Evolutionary conservation across 73 alveolate genomes (phyloP).

Genomic region (Effrenium voratum): DNA sequence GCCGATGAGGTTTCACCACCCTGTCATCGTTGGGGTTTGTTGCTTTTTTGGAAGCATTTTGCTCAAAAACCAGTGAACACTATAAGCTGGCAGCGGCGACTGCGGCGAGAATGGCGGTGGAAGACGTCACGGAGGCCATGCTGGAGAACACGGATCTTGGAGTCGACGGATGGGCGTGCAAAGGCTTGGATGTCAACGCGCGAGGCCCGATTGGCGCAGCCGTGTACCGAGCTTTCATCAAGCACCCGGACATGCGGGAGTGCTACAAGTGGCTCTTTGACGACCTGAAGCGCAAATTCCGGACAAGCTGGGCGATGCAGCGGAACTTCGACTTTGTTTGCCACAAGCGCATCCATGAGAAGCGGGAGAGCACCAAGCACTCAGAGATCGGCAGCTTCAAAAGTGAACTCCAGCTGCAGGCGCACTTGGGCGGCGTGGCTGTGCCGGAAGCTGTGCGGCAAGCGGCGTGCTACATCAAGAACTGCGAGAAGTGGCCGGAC

Average conservation of each 20-base stretch:
- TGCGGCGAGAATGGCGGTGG: background rate
- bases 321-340: background rate
- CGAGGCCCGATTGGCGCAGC: background rate
- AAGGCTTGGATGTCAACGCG: background rate
- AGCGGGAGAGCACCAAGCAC: background rate
- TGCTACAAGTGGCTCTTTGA: conserved; percentile 9
- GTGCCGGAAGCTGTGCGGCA: background rate
- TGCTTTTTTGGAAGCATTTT: too few relatives aligned
- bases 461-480: background rate
- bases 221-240: background rate
- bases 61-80: too few relatives aligned
- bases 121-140: background rate
- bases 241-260: background rate
- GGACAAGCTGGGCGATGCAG: background rate
- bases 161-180: conserved; percentile 16
- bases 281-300: background rate
- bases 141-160: background rate
- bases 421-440: background rate
- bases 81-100: too few relatives aligned
- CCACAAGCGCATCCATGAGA: background rate
- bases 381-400: conserved; percentile 14
- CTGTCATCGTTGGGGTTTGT: too few relatives aligned
- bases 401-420: background rate
- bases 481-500: conserved; percentile 1
- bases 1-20: background rate